Conservation (phyloP, 768 basidiomycete species). For the Suillus spraguei region DNA sequence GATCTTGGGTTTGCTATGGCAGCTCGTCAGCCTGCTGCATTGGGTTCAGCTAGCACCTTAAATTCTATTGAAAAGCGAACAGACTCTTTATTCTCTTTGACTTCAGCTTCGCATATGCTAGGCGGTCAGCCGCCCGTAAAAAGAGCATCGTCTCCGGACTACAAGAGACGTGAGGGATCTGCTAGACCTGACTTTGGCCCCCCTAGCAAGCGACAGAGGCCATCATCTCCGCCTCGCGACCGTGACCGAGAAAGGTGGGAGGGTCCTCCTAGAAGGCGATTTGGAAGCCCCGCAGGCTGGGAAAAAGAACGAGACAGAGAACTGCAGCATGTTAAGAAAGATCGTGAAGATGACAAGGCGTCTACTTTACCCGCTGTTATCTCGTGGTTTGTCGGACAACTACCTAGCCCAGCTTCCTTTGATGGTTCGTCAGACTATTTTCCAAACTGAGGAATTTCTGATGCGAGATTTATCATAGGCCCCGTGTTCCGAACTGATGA, state of each 20-base stretch:
- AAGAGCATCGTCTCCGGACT: conserved; percentile 36
- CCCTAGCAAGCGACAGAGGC: conserved; percentile 45
- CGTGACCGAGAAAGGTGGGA: conserved; percentile 50
- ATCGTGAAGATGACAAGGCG: conserved; percentile 53
- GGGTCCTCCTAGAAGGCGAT: conserved; percentile 38
- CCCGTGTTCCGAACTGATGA: conserved; percentile 91
- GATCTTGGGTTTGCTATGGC: conserved; percentile 82
- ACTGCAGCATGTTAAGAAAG: conserved; percentile 38
- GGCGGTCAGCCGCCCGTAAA: conserved; percentile 26
- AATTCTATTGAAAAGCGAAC: conserved; percentile 35
- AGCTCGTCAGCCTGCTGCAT: conserved; percentile 27
- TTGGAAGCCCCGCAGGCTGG: conserved; percentile 43
- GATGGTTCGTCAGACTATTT: conserved; percentile 40
- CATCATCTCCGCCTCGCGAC: conserved; percentile 46
- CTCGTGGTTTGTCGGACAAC: conserved; percentile 81
- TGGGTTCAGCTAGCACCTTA: conserved; percentile 20
- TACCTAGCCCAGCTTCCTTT: conserved; percentile 75
- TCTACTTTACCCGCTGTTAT: conserved; percentile 58
- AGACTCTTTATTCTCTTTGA: conserved; percentile 38
- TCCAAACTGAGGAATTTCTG: conserved; percentile 1
- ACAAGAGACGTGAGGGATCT: conserved; percentile 46
- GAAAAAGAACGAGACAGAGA: conserved; percentile 50
- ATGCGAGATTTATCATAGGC: conserved; percentile 46
- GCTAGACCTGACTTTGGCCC: conserved; percentile 42
- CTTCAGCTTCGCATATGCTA: conserved; percentile 29